phyloP scores from a whole-genome alignment of 331 rosid species.

The Acacia concinna region DNA sequence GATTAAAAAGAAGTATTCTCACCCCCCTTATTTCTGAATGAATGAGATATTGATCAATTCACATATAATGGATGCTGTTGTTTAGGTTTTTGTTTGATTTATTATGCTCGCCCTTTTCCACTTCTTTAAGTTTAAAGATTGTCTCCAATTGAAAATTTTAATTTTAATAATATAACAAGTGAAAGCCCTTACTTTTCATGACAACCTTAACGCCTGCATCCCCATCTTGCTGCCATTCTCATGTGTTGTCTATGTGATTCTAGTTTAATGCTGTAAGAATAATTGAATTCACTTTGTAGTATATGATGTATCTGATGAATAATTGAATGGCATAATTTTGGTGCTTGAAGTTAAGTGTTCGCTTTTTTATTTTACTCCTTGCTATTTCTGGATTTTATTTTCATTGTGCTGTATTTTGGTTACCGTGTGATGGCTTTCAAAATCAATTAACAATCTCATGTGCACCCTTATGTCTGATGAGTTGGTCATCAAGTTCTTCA shows the following conservation, averaged over 20 bases:
- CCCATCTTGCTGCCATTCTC: background rate
- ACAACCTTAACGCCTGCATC: background rate
- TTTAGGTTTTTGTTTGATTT: slow-evolving; percentile 12
- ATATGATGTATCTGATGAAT: background rate
- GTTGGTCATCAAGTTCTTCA: background rate
- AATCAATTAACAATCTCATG: background rate
- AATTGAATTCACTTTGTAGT: background rate
- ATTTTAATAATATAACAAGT: background rate
- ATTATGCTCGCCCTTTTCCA: background rate
- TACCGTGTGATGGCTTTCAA: background rate
- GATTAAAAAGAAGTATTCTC: slow-evolving; percentile 88
- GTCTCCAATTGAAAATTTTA: background rate
- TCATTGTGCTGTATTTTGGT: background rate
- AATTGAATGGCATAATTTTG: background rate
- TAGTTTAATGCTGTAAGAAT: background rate
- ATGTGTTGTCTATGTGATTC: background rate
- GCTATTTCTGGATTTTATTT: background rate
- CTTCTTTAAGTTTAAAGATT: background rate
- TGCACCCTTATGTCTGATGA: background rate
- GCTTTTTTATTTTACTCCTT: background rate
- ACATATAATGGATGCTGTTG: background rate
- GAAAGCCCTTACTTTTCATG: background rate
- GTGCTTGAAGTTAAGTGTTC: background rate
- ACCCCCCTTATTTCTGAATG: slow-evolving; percentile 19
- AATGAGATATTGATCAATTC: background rate